These are phyloP conservation scores for Colletotrichum viniferum DNA, from an alignment of 2,329 filamentous ascomycete species.

Conservation along the genomic window DNA sequence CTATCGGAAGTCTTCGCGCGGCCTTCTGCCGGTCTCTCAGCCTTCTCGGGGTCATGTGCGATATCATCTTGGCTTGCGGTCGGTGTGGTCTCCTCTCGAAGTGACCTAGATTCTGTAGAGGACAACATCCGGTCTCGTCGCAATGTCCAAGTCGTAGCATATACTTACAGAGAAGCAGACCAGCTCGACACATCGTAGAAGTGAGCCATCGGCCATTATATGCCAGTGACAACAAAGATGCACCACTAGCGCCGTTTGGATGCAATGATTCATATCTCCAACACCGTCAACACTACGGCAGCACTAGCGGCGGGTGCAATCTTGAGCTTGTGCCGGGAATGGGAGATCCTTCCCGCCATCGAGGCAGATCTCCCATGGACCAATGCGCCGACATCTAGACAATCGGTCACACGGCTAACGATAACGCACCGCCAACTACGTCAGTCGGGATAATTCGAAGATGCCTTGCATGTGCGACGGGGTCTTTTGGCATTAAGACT, in stretches of 20 bases:
- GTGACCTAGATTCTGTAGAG: background rate
- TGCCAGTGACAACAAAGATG: background rate
- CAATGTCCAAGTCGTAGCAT: background rate
- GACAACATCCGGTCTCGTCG: background rate
- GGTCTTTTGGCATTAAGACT: background rate
- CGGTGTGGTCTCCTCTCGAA: background rate
- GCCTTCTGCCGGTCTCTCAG: no score
- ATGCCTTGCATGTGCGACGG: background rate
- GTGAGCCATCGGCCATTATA: background rate
- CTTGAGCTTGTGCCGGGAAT: background rate
- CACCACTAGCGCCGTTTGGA: background rate
- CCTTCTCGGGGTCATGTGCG: background rate
- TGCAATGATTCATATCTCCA: background rate
- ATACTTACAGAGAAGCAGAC: background rate
- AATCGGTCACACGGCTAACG: background rate
- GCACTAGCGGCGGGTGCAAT: background rate
- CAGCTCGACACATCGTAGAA: rapidly evolving
- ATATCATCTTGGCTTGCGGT: background rate
- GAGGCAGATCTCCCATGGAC: background rate
- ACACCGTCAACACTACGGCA: background rate
- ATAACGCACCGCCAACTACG: background rate
- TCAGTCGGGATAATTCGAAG: background rate
- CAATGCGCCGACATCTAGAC: background rate
- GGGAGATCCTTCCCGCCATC: background rate
- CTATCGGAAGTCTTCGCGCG: no score